These are phyloP conservation scores for Fistulina hepatica DNA, from an alignment of 1,284 basidiomycete genomes.

Conservation along the genomic window DNA sequence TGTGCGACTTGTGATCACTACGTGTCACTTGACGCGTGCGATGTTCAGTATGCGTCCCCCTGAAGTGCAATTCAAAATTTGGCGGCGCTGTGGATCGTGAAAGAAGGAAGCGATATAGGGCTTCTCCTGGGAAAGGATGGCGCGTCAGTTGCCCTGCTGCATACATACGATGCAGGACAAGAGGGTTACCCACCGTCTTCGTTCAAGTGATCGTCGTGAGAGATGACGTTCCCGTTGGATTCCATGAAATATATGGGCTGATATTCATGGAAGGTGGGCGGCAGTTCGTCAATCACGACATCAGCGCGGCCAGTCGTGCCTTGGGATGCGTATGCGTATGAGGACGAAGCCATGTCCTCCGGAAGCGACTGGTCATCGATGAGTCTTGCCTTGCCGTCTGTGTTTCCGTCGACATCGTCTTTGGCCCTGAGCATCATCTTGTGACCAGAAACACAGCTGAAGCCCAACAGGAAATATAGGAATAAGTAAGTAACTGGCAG, in stretches of 20 bases:
- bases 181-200: conserved; percentile 41
- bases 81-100: conserved; percentile 42
- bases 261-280: conserved; percentile 54
- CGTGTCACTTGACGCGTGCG: conserved; percentile 37
- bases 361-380: no score
- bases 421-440: no score
- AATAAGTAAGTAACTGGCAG: no score
- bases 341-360: no score
- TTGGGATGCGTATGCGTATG: no score
- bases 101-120: conserved; percentile 61
- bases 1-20: conserved; percentile 25
- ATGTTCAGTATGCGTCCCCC: conserved; percentile 49
- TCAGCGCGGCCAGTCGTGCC: no score
- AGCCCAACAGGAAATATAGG: no score
- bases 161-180: conserved; percentile 1
- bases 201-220: conserved; percentile 64
- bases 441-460: no score
- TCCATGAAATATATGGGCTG: conserved; percentile 46
- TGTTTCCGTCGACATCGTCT: no score
- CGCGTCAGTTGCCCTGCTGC: neutral
- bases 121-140: conserved; percentile 39
- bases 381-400: no score
- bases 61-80: conserved; percentile 37
- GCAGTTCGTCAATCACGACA: conserved; percentile 28
- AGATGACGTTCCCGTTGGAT: conserved; percentile 42